Evolutionary conservation across 2,329 filamentous ascomycete genomes (phyloP), one percentile per base, ranked within the genome.

Genomic region (Aspergillus quadrilineatus): DNA sequence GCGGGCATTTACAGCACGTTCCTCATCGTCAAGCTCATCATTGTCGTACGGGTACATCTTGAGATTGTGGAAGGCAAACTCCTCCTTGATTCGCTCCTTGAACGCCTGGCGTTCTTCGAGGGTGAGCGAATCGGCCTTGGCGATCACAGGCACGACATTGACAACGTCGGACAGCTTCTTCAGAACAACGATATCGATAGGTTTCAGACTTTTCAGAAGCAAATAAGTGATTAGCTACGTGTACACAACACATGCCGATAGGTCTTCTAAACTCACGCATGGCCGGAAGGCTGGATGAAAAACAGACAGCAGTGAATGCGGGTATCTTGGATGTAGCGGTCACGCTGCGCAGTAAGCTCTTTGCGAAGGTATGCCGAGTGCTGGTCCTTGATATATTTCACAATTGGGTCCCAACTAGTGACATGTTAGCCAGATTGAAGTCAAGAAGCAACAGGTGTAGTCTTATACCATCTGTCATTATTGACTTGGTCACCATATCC

Each of bases 341-440:
- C 94, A 79, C 94, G 90, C 84, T 99, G 94, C 67, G 94, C 94
- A 55, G 94, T 97, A 72, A 99, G 91, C 79, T 99, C 94, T 85
- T 99, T 99, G 79, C 94, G 90, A 68, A 99, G 87, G 82, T 97
- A 99, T 70, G 94, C 93, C 52, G 92, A 97, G 84, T 99, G 94
- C 83, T 99, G 94, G 79, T 99, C 94, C 85, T 99, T 99, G 85
- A 99, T 99, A 81, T 99, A 99, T 84, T 99, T 99, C 84, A 99
- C 93, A 76, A 99, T 99, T 63, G 94, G 94, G 75, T 99, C 94
- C 94, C 94, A 99, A 87, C 79, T 82, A 62, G 15, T 48, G 37
- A 53, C 48, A 58, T 50, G 65, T 70, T 61, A 69, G 63, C 59
- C 39, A 43, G 10, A 42, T 17, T 55, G 10, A 29, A n/a, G n/a